Conservation (phyloP, 1,284 basidiomycete genomes). For the Heterobasidion occidentale region DNA sequence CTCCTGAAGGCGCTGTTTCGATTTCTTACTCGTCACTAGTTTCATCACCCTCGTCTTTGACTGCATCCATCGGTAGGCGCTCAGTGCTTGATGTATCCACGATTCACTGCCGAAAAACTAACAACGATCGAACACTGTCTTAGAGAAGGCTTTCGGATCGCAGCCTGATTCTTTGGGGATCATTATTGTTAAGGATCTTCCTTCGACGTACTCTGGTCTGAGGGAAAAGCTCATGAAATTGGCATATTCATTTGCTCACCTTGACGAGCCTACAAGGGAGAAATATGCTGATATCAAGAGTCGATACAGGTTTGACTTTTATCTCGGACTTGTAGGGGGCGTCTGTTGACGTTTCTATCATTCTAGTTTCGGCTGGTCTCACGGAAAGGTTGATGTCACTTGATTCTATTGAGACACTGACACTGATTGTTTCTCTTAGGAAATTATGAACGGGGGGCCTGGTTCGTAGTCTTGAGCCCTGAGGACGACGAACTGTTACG, state of each 20-base stretch:
- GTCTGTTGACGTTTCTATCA: not conserved
- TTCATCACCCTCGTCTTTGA: constrained; percentile 50
- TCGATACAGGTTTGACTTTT: constrained; percentile 53
- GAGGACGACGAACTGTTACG: not conserved
- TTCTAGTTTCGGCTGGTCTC: constrained; percentile 86
- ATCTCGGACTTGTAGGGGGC: not conserved
- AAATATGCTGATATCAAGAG: constrained; percentile 61
- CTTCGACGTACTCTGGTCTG: constrained; percentile 49
- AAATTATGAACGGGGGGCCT: constrained; percentile 91
- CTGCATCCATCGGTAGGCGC: constrained; percentile 51
- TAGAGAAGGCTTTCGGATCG: constrained; percentile 78
- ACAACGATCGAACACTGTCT: not conserved
- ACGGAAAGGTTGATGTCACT: constrained; percentile 62
- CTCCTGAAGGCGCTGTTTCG: constrained; percentile 51
- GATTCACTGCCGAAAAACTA: not conserved
- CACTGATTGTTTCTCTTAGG: constrained; percentile 34
- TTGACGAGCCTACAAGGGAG: constrained; percentile 60
- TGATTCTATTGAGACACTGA: not conserved
- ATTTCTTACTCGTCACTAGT: constrained; percentile 64
- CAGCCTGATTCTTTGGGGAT: constrained; percentile 70
- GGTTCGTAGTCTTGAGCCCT: constrained; percentile 29
- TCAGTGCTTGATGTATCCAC: not conserved
- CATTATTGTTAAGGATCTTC: constrained; percentile 76
- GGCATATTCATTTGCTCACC: constrained; percentile 65
- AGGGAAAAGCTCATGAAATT: constrained; percentile 67